A percentile compares a stretch with the other conserved stretches of the same genome.
Evolutionary conservation across 2,329 filamentous ascomycete species (phyloP).

Genomic region (Geoglossum cookeanum): DNA sequence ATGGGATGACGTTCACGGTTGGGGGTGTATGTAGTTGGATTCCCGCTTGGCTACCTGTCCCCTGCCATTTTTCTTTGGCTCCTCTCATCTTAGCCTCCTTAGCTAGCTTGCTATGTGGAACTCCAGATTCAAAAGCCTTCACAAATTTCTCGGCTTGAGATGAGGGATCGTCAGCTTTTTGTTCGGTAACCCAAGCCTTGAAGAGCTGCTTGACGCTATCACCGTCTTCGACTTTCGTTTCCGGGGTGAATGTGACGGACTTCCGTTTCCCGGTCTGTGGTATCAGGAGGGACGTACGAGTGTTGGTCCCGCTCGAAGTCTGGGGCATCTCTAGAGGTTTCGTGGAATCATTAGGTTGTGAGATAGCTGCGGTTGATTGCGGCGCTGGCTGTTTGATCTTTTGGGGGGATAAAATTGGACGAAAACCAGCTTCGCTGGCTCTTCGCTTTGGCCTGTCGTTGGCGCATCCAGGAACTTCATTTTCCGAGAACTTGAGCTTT

Average conservation of each 20-base stretch:
- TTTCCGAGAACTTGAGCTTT: conserved; percentile 36
- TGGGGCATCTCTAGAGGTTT: background rate
- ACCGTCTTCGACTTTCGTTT: conserved; percentile 40
- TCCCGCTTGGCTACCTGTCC: conserved; percentile 19
- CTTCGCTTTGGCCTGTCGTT: background rate
- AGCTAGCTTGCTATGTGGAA: conserved; percentile 2
- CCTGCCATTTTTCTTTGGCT: conserved; percentile 9
- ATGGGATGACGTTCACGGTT: conserved; percentile 20
- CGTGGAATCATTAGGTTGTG: no score
- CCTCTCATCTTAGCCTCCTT: background rate
- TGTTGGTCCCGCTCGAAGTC: background rate
- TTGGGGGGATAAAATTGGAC: background rate
- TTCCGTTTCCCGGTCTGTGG: conserved; percentile 24
- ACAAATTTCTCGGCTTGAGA: conserved; percentile 13
- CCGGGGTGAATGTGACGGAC: conserved; percentile 44
- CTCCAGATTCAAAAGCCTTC: conserved; percentile 10
- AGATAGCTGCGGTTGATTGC: background rate
- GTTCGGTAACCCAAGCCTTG: conserved; percentile 28
- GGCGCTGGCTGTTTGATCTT: background rate
- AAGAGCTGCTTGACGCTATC: conserved; percentile 32
- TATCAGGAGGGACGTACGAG: background rate
- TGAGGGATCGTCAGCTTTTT: conserved; percentile 16
- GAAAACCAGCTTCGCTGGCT: background rate
- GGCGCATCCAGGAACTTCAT: conserved; percentile 11
- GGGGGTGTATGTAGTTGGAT: conserved; percentile 17